Evolutionary conservation across 2,329 filamentous ascomycete species (phyloP), one percentile per base, ranked within the genome.

Genomic region (Cryphonectria japonica): DNA sequence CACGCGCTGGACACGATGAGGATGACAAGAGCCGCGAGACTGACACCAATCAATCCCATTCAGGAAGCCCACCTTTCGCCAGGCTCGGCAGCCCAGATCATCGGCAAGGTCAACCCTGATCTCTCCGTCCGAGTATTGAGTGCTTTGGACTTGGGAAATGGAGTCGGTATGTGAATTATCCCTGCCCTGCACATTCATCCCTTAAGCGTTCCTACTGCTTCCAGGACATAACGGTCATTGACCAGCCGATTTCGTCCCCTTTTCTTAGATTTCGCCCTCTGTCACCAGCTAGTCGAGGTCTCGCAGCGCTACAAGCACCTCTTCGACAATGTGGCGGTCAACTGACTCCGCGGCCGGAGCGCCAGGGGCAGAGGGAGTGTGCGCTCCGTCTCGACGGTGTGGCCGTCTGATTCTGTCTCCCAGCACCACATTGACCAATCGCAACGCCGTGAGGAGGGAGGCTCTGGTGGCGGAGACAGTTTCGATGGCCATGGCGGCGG

Each of bases 271-370:
- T 93, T 92, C 80, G 86, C 85, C 68, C 87, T 93, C 46, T 92
- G 90, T 72, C 90, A 93, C 70, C 89, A 91, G 0, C 92, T 98
- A 3, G 95, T 97, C 22, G 93, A 98, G 71, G 91, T 90, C 50
- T 96, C 94, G 46, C 95, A 98, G 82, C 88, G 90, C 66, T 89
- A 94, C 79, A 93, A 92, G 78, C 85, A 89, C 73, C 91, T 98
- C 67, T 98, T 98, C 79, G 76, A 83, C 50, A 94, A 93, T 78
- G 87, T 74, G 78, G 74, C 73, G 73, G 73, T 50, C 69, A 69
- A 73, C 65, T 73, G 72, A 73, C 66, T 62, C 39, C 32, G 34
- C 13, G 59, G 39, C 37, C 66, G 11, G 26, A 65, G 43, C 26
- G 63, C 43, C 43, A 52, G 41, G n/a, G 52, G 61, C 59, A 68